Percentiles rank a stretch among this genome's conserved stretches.
Conservation (phyloP, 768 basidiomycete genomes). For the Leccinum barrowsii region DNA sequence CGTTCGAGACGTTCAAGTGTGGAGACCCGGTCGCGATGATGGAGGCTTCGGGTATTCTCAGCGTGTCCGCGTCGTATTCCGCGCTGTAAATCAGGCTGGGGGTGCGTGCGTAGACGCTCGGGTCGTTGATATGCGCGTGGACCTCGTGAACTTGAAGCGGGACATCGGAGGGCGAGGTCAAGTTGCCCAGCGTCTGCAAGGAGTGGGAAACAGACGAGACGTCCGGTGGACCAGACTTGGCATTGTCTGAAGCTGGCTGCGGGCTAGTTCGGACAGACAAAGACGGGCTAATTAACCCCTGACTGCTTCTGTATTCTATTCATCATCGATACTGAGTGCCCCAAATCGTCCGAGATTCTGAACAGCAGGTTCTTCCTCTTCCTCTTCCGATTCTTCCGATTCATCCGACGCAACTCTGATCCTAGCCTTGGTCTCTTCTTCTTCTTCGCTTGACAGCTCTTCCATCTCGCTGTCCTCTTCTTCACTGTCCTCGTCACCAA, state of each 20-base stretch:
- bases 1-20: background rate
- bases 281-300: constrained; percentile 9
- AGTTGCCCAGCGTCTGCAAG: constrained; percentile 4
- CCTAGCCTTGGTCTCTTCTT: background rate
- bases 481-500: constrained; percentile 31
- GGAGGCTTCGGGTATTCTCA: constrained; percentile 8
- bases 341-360: constrained; percentile 27
- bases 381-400: constrained; percentile 16
- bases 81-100: constrained; percentile 15
- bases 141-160: constrained; percentile 18
- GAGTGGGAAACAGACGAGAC: constrained; percentile 17
- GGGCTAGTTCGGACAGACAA: constrained; percentile 17
- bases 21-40: background rate
- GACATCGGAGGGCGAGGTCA: constrained; percentile 18
- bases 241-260: background rate
- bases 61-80: constrained; percentile 8
- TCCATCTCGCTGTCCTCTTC: constrained; percentile 21
- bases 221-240: constrained; percentile 4
- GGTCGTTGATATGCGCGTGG: constrained; percentile 25
- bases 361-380: constrained; percentile 6
- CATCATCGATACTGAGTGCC: constrained; percentile 26
- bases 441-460: constrained; percentile 13
- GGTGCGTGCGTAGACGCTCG: constrained; percentile 19
- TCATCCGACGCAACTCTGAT: constrained; percentile 10
- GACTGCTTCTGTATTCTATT: constrained; percentile 11